Base-by-base conservation (phyloP, 2,329 filamentous ascomycete genomes). In the Aspergillus flavus region DNA sequence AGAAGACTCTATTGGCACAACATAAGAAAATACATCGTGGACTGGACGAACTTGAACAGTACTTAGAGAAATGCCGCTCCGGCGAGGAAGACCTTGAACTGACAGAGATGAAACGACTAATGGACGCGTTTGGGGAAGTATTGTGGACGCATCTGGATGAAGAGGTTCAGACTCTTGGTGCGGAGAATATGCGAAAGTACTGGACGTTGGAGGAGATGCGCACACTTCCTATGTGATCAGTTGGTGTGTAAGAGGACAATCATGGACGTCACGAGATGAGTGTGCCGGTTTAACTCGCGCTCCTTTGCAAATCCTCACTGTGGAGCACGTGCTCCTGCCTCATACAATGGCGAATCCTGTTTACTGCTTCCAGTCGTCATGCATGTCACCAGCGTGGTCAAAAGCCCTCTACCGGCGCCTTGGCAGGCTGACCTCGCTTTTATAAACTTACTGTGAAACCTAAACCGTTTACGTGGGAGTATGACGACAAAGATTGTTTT, bases 121-220 rank as follows among this genome's bases (percentile, higher is more conserved):
- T 96, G 88, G 91, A 96, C 76, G 77, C 77, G 5, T 97, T 94
- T 86, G 91, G 91, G 12, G 82, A 83, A 11, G 91, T 96, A 66
- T 76, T 97, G 56, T 94, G 92, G 91, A 82, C 81, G 72, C 93
- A 97, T 83, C 80, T 97, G 64, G 91, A 95, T 71, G 89, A 94
- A 70, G 93, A 97, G 83, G 93, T 97, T 9, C 81, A 83, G 76
- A 86, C 91, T 68, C 77, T 97, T 36, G 87, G 89, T 2, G 93
- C 93, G 52, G 91, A 95, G 76, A 96, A 94, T 75, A 96, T 97
- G 93, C 84, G 92, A 69, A 87, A 83, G 77, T 93, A 91, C 77
- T 97, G 92, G 91, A 90, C 83, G 0, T 69, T 88, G 64, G 87
- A 91, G 54, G 93, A 97, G 83, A 89, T 97, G 77, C 81, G 78